A percentile compares a stretch with the other conserved stretches of the same genome.
Evolutionary conservation across 177 flowering plant genomes (phyloP).

Genomic region (Telopea speciosissima): DNA sequence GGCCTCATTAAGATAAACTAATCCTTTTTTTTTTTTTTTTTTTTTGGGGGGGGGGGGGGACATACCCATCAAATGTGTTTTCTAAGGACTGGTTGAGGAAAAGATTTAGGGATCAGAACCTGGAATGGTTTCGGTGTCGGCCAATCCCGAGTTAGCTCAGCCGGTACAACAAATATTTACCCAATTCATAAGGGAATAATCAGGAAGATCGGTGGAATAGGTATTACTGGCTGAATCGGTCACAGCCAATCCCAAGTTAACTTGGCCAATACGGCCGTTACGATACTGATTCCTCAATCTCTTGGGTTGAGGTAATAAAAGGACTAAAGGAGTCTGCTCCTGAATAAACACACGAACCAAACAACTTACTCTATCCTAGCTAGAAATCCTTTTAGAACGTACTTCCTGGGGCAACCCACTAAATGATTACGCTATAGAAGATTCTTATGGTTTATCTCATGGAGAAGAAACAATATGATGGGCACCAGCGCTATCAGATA

Average conservation of each 20-base stretch:
- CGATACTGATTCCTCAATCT: too few species aligned
- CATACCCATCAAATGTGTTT: not conserved
- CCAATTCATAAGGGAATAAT: too few species aligned
- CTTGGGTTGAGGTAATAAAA: too few species aligned
- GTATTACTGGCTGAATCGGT: too few species aligned
- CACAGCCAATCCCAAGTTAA: too few species aligned
- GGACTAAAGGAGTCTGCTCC: not conserved
- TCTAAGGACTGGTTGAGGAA: not conserved
- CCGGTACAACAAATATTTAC: too few species aligned
- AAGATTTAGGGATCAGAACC: too few species aligned
- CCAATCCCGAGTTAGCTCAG: too few species aligned
- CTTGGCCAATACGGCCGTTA: too few species aligned
- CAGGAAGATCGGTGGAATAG: too few species aligned
- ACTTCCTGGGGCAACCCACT: not conserved
- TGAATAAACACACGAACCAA: not conserved
- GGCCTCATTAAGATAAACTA: not conserved
- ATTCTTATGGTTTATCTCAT: not conserved
- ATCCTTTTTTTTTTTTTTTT: not conserved
- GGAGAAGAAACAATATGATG: not conserved
- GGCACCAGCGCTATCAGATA: not conserved
- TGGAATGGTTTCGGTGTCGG: too few species aligned
- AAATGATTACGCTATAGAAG: not conserved
- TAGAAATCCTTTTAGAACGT: not conserved
- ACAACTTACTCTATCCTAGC: not conserved
- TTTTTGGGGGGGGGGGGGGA: too few species aligned